Conservation (phyloP, 371 early-diverging fungal species). For the Mortierella sp. region DNA sequence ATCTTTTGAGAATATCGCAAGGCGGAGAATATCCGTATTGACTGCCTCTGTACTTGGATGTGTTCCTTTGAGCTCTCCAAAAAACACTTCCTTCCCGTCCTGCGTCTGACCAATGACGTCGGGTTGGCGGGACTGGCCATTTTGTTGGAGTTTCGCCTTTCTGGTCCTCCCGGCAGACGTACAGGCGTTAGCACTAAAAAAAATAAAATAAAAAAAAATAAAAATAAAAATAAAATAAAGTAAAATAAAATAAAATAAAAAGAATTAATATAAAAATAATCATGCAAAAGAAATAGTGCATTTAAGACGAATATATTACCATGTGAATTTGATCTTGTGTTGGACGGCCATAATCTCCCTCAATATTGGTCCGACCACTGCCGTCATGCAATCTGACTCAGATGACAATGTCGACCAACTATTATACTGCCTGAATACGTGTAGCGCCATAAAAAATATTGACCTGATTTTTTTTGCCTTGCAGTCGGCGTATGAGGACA, state of each 20-base stretch:
- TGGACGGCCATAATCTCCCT: conserved; percentile 11
- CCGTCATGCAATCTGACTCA: conserved; percentile 17
- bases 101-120: conserved; percentile 13
- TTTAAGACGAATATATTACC: conserved; percentile 13
- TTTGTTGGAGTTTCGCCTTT: conserved; percentile 4
- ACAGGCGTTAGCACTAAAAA: conserved; percentile 14
- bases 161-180: conserved; percentile 13
- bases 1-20: conserved; percentile 12
- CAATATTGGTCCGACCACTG: conserved; percentile 14
- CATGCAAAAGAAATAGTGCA: not conserved
- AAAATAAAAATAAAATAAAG: too few relatives aligned
- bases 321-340: conserved; percentile 20
- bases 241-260: too few relatives aligned
- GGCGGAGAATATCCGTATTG: conserved; percentile 14
- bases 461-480: conserved; percentile 22
- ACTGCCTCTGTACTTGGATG: conserved; percentile 8
- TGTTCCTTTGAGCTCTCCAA: conserved; percentile 8
- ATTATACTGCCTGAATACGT: conserved; percentile 24
- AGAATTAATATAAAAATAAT: too few relatives aligned
- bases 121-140: conserved; percentile 20
- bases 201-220: too few relatives aligned
- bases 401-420: conserved; percentile 9
- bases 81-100: conserved; percentile 8
- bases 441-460: conserved; percentile 19
- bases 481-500: conserved; percentile 24